These are phyloP conservation scores for Camelina sativa DNA, from an alignment of 345 rosid genomes.

Conservation along the genomic window DNA sequence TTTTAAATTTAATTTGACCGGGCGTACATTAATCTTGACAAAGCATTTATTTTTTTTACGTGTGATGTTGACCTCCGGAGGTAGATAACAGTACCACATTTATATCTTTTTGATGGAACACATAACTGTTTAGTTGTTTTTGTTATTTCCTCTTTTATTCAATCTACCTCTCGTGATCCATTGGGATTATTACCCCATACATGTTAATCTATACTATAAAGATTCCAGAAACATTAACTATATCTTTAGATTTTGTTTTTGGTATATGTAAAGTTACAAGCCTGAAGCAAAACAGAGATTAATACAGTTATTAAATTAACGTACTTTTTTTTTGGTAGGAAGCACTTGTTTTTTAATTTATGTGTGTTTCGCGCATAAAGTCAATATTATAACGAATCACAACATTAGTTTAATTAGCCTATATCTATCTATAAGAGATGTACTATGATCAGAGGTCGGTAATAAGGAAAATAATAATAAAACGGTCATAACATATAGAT, in stretches of 20 bases:
- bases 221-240: background rate
- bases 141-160: constrained; percentile 18
- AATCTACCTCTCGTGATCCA: constrained; percentile 21
- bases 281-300: no score
- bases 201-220: constrained; percentile 1
- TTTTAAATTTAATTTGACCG: constrained; percentile 36
- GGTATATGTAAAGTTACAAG: background rate
- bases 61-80: constrained; percentile 40
- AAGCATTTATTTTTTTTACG: constrained; percentile 35
- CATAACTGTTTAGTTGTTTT: constrained; percentile 25
- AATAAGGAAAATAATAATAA: no score
- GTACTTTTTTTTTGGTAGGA: no score
- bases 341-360: background rate
- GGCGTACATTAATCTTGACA: constrained; percentile 39
- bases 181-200: constrained; percentile 18
- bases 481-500: no score
- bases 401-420: constrained; percentile 5
- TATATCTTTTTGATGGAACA: constrained; percentile 40
- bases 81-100: constrained; percentile 36
- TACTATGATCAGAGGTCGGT: constrained; percentile 8
- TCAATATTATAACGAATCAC: background rate
- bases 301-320: no score
- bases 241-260: background rate
- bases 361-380: background rate
- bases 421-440: constrained; percentile 25